Evolutionary conservation across 2,329 filamentous ascomycete species (phyloP), one percentile per base, ranked within the genome.

Genomic region (Penicillium digitatum): DNA sequence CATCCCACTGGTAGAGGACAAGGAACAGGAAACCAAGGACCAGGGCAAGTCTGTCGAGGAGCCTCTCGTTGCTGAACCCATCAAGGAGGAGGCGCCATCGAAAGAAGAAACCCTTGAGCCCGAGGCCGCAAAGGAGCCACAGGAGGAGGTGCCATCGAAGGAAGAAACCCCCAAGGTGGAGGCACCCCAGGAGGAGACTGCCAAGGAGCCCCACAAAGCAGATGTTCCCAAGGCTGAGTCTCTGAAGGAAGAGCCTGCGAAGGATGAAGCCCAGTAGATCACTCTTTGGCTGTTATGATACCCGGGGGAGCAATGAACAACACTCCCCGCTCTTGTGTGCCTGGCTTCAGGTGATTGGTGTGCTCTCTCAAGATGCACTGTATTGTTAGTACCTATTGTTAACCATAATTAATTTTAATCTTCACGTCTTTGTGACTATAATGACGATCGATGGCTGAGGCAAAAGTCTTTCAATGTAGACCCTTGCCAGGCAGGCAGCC

Each of bases 1-100:
- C 10, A 66, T 74, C 24, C 60, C 62, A 6, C 61, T 75, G 16
- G 57, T 67, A n/a, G 68, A 71, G 12, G 53, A 59, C 11, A 54
- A 56, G 32, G 57, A 60, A 29, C 49, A 59, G 31, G 55, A 52
- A 12, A 52, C 56, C 9, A 31, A 56, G 26, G 52, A 56, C 18
- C 40, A 49, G 35, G 45, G 22, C 10, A 48, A 51, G 16, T 54
- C 55, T 18, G 10, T 43, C 12, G 54, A 57, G 31, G 51, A 39
- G 20, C 39, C 47, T 34, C 26, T 14, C 34, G 16, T 57, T 32
- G 38, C 42, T 10, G 58, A 61, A 32, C 37, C 59, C 18, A 32
- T 34, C 18, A 46, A 39, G 43, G 57, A 61, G 14, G 54, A 60
- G 12, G 24, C 34, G n/a, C 16, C 48, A 27, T 18, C 54, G 4